Conservation (phyloP, 768 basidiomycete genomes). For the Coprinellus aureogranulatus region DNA sequence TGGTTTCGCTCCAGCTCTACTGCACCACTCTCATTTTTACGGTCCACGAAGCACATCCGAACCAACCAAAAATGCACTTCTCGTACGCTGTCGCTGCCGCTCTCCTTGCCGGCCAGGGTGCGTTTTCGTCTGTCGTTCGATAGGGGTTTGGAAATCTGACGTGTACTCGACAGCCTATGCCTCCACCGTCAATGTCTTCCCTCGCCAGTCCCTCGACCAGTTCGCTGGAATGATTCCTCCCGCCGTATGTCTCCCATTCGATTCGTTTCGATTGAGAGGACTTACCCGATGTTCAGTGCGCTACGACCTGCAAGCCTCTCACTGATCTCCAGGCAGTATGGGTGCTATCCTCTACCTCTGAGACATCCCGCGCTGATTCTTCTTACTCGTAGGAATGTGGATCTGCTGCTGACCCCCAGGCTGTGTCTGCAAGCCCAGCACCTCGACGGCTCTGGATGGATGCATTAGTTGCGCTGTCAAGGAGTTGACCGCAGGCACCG, state of each 20-base stretch:
- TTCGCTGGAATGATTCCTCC: background rate
- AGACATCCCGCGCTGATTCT: too few species aligned
- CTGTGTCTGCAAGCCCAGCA: background rate
- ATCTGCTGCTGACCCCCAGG: background rate
- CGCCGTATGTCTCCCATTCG: background rate
- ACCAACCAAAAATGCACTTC: background rate
- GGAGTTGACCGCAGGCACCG: background rate
- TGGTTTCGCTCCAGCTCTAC: too few species aligned
- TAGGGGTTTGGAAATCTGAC: background rate
- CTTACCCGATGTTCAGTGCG: background rate
- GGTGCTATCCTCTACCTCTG: background rate
- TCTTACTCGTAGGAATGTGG: too few species aligned
- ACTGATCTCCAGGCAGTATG: background rate
- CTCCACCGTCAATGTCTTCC: background rate
- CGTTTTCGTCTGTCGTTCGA: background rate
- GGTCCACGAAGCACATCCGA: too few species aligned
- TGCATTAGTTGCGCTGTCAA: background rate
- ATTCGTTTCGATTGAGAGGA: background rate
- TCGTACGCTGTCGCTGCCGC: background rate
- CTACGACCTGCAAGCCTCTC: background rate
- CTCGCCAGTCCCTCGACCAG: background rate
- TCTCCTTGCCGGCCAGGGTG: background rate
- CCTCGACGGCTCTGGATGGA: background rate
- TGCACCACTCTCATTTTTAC: too few species aligned
- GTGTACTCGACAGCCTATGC: background rate